Conservation (phyloP, 352 stramenopile genomes). For the Globisporangium okanoganense region DNA sequence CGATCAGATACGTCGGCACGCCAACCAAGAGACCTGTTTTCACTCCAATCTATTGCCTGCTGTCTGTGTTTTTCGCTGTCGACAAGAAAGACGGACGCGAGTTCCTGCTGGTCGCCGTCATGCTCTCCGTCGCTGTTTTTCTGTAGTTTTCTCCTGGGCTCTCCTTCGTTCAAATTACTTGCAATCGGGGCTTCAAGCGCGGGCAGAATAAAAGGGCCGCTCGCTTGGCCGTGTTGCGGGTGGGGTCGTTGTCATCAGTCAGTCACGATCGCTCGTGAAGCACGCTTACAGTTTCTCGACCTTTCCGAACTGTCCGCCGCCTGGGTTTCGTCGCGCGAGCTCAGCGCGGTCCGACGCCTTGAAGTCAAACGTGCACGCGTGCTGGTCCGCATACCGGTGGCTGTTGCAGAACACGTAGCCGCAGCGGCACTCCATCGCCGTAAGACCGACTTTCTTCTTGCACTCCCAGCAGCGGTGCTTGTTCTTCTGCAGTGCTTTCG, state of each 20-base stretch:
- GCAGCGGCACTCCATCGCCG: conserved; percentile 87
- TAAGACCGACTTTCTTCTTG: conserved; percentile 90
- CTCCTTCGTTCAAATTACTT: conserved; percentile 11
- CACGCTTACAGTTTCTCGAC: conserved; percentile 70
- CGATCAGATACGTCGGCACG: neutral
- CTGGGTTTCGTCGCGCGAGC: conserved; percentile 75
- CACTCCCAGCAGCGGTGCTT: conserved; percentile 89
- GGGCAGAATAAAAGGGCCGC: neutral
- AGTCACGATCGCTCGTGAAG: neutral
- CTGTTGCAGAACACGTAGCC: conserved; percentile 84
- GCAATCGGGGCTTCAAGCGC: conserved; percentile 1
- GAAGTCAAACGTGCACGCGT: conserved; percentile 85
- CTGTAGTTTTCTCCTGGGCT: neutral
- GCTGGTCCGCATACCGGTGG: conserved; percentile 87
- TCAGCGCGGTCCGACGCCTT: conserved; percentile 72
- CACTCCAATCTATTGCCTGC: conserved; percentile 10
- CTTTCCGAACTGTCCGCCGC: conserved; percentile 82
- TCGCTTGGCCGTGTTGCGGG: neutral
- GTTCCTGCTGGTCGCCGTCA: neutral
- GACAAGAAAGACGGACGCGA: neutral
- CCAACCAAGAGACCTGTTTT: conserved; percentile 7
- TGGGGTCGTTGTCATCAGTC: neutral
- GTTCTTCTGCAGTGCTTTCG: conserved; percentile 83
- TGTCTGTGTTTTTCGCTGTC: conserved; percentile 3
- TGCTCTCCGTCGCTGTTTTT: neutral